Evolutionary conservation across 495 filamentous ascomycete species (phyloP), one percentile per base, ranked within the genome.

Genomic region (Viridothelium virens): DNA sequence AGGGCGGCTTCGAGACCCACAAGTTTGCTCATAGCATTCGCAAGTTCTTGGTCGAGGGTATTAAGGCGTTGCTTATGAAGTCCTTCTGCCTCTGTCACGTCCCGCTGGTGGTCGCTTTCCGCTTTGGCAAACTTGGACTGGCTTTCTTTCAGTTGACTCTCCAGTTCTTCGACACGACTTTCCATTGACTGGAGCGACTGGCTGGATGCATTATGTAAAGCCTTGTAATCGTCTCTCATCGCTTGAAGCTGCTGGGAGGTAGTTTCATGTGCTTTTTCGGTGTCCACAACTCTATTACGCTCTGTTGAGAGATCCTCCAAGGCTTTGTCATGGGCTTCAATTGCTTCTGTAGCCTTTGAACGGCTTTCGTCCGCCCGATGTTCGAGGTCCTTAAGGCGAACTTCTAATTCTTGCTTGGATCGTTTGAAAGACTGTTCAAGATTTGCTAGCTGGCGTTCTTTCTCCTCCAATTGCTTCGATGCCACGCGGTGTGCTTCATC

Each of bases 281-380:
- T 65, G 63, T 70, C 38, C 50, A 65, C 41, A 67, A 16, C 34
- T 31, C 38, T 41, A 18, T 1, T 46, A 59, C 14, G 64, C 39
- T 18, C n/a, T 14, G 33, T 25, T 63, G 64, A 56, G 48, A 63
- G 61, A 33, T 25, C 37, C 34, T 38, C 31, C 11, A 46, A 38
- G 10, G 3, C 36, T 11, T 18, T 56, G 65, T 33, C 48, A 62
- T 10, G 63, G n/a, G 9, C 61, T 47, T 33, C 61, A 33, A n/a
- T 63, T 37, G 18, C 38, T 46, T 44, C 36, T n/a, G 11, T n/a
- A 37, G 5, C 9, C 12, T 66, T 38, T 61, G n/a, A 38, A 36
- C 18, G 25, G n/a, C 14, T 36, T n/a, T 31, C 11, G 16, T 48
- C 44, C 18, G 18, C 10, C 9, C n/a, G 3, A n/a, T 10, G 7